Percentiles rank a stretch among this genome's conserved stretches.
phyloP scores from a whole-genome alignment of 2,329 filamentous ascomycete genomes.

The Neofusicoccum cordaticola region DNA sequence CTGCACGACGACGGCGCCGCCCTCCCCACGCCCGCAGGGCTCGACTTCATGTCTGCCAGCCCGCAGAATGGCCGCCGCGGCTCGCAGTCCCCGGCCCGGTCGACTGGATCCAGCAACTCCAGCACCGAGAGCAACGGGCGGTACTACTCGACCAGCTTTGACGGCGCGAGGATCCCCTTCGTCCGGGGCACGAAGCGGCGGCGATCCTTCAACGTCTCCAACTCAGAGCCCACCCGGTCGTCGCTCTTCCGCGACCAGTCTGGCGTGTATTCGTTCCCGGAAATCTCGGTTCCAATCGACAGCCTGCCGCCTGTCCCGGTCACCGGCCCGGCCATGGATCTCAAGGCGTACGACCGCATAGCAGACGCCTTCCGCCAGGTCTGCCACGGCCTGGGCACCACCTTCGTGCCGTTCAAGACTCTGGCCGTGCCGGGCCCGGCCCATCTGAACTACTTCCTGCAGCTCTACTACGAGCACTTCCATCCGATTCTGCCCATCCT shows the following conservation, averaged over 20 bases:
- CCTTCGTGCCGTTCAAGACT: slow-evolving; percentile 2
- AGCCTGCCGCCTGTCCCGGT: neutral
- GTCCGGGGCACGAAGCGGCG: slow-evolving; percentile 4
- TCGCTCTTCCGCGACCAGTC: slow-evolving; percentile 3
- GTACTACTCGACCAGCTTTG: neutral
- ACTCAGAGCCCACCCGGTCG: neutral
- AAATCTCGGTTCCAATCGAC: slow-evolving; percentile 8
- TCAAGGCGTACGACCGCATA: slow-evolving; percentile 11
- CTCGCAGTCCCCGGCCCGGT: neutral
- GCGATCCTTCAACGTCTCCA: neutral
- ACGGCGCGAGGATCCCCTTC: slow-evolving; percentile 1
- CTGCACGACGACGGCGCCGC: neutral
- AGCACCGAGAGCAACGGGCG: neutral
- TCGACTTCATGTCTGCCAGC: neutral
- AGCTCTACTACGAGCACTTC: slow-evolving; percentile 15
- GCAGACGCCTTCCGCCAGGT: neutral
- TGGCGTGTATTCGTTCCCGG: slow-evolving; percentile 1
- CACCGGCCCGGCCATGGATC: neutral
- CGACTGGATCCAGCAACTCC: neutral
- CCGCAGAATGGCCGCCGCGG: neutral
- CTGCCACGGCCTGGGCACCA: neutral
- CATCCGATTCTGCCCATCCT: slow-evolving; percentile 12
- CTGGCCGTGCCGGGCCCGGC: neutral
- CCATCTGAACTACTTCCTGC: slow-evolving; percentile 9
- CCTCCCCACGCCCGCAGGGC: neutral